Base-by-base conservation (phyloP, 2,329 filamentous ascomycete species). In the Emericellopsis atlantica region DNA sequence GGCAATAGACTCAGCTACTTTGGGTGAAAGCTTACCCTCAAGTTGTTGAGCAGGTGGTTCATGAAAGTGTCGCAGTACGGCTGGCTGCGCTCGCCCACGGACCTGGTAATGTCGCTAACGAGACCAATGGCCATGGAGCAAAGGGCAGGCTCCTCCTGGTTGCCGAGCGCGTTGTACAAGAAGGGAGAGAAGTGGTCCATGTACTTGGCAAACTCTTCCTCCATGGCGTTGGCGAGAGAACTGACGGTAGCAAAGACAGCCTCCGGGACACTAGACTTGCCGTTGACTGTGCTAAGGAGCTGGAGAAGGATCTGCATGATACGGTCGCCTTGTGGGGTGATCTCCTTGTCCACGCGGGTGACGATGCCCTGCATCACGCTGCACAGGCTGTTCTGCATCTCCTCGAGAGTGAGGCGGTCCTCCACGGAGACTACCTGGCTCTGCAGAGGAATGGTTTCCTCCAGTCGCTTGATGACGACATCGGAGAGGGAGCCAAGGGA, bases 61-160 rank as follows among this genome's bases (percentile, higher is more conserved):
- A 98, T 98, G 62, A 96, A 95, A 49, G 81, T 77, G 55, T 98
- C 92, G 64, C 92, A 98, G 70, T 83, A 96, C 43, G 90, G 92
- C 65, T 94, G 86, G 55, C 90, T 85, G 60, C 84, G 84, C 57
- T 88, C 81, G 58, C 88, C 86, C 57, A 96, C 72, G 14, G 90
- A 92, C 52, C 92, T 82, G 40, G 88, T 90, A 53, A 98, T 92
- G 58, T 98, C 92, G 60, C 90, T 94, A 51, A 96, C 90, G 43
- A 98, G 76, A 52, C 92, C 92, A 60, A 98, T 95, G 53, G 92
- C 90, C 81, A 96, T 93, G 36, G 90, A 83, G 72, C 92, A 96
- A 46, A 96, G 75, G 60, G 80, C 84, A 31, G 89, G 84, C 66
- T 95, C 92, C 49, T 98, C 90, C 58, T 95, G 88, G 70, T 96